Evolutionary conservation across 768 basidiomycete genomes (phyloP), one percentile per base, ranked within the genome.

Genomic region (Boletellus sp.): DNA sequence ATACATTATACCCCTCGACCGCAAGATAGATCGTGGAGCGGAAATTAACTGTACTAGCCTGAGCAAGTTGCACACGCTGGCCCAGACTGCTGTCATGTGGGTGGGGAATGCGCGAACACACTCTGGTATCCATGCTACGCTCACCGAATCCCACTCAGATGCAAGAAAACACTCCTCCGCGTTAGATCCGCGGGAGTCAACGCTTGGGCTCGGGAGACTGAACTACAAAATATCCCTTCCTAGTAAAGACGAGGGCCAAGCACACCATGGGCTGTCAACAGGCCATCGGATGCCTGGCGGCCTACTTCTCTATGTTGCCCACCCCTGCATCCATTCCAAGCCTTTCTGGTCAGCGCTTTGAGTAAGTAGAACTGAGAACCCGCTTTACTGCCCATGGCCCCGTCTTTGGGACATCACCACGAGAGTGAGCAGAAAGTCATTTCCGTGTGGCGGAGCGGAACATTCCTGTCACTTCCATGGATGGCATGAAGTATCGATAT

Each of bases 391-490:
- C 39, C 47, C 6, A 17, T 23, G 32, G 43, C 33, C 44, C 46
- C 41, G 38, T 37, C n/a, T 42, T 46, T 42, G 37, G 26, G 49
- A 42, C 42, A 19, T 15, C 23, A 45, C 43, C 22, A 20, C 39
- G 28, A 28, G 36, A 47, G 36, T 28, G 45, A 43, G 39, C 40
- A n/a, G 26, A 23, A 8, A 15, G 48, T 45, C 57, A 45, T 52
- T 28, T 44, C 58, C 53, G 53, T 37, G 38, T 45, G 46, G 42
- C 17, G 47, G 50, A 54, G 45, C 22, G 20, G 44, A 45, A 43
- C 45, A 33, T 28, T 33, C 44, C 17, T 48, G 28, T 37, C 39
- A 23, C 42, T 41, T 46, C 56, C 46, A 32, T 31, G 43, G 36
- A 45, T 26, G 26, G 48, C 16, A 40, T 45, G 32, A 45, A 16